These are phyloP conservation scores for Candida jianshihensis DNA, from an alignment of 805 yeast species.

Conservation along the genomic window DNA sequence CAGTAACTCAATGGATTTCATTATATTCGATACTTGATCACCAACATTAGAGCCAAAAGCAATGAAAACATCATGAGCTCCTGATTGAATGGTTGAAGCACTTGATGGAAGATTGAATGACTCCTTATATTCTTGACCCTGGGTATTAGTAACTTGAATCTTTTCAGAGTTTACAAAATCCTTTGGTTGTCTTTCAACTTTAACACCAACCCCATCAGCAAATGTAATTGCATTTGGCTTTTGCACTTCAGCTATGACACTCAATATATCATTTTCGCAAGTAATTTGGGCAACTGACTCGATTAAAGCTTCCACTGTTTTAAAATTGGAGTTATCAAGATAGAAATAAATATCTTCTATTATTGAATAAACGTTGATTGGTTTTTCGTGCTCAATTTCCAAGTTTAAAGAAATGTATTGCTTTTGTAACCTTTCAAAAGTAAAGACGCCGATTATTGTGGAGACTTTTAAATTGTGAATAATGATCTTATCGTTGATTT, in stretches of 20 bases:
- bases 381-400: conserved; percentile 34
- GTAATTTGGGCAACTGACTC: conserved; percentile 59
- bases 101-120: conserved; percentile 19
- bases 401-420: conserved; percentile 67
- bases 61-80: conserved; percentile 51
- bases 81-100: conserved; percentile 28
- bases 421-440: conserved; percentile 75
- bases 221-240: conserved; percentile 86
- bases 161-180: conserved; percentile 28
- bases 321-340: conserved; percentile 75
- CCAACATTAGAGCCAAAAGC: conserved; percentile 93
- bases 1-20: conserved; percentile 44
- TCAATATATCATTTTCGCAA: conserved; percentile 32
- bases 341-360: conserved; percentile 46
- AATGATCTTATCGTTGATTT: conserved; percentile 18
- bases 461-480: conserved; percentile 51
- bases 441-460: conserved; percentile 89
- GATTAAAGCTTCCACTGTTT: conserved; percentile 91
- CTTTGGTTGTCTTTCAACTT: conserved; percentile 42
- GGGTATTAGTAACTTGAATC: conserved; percentile 8
- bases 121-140: conserved; percentile 1
- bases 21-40: conserved; percentile 55
- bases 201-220: conserved; percentile 88
- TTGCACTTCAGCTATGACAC: conserved; percentile 54
- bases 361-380: conserved; percentile 27